Evolutionary conservation across 164 flowering plant genomes (phyloP).

Genomic region (Buxus sempervirens): DNA sequence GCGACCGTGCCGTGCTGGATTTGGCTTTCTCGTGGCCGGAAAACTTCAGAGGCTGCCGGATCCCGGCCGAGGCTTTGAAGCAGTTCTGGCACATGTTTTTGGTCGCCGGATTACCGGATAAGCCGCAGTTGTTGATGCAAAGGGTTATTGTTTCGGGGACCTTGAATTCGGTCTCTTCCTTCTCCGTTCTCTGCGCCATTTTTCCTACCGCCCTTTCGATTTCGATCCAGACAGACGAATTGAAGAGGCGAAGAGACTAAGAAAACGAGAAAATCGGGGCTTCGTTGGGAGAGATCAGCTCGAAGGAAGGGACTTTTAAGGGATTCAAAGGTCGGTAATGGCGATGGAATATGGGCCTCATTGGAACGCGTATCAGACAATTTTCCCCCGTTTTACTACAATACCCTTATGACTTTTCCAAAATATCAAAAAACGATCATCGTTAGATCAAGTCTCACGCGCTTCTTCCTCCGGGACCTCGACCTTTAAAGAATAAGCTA

Average conservation of each 20-base stretch:
- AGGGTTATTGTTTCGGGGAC: slow-evolving; percentile 28
- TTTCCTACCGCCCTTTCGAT: too few relatives aligned
- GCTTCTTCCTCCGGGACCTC: too few relatives aligned
- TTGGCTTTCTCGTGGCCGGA: background rate
- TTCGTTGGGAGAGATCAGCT: background rate
- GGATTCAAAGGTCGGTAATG: background rate
- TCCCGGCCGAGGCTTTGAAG: slow-evolving; percentile 21
- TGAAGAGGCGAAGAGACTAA: background rate
- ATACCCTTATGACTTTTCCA: background rate
- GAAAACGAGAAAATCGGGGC: background rate
- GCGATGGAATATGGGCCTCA: slow-evolving; percentile 8
- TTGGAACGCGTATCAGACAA: slow-evolving; percentile 16
- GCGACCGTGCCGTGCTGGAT: slow-evolving; percentile 7
- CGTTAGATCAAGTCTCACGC: background rate
- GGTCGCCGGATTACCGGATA: slow-evolving; percentile 30
- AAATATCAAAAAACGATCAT: background rate
- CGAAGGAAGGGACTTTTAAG: background rate
- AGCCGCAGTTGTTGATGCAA: slow-evolving; percentile 32
- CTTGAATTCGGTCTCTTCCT: slow-evolving; percentile 36
- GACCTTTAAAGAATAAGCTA: too few relatives aligned
- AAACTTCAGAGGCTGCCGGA: slow-evolving; percentile 10
- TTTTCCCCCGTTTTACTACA: background rate
- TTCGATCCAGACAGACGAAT: background rate
- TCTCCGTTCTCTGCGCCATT: slow-evolving; percentile 33
- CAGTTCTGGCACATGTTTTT: slow-evolving; percentile 32